Percentiles rank a stretch among this genome's conserved stretches.
These are phyloP conservation scores for Neurospora sp. DNA, from an alignment of 495 filamentous ascomycete genomes.

Conservation along the genomic window DNA sequence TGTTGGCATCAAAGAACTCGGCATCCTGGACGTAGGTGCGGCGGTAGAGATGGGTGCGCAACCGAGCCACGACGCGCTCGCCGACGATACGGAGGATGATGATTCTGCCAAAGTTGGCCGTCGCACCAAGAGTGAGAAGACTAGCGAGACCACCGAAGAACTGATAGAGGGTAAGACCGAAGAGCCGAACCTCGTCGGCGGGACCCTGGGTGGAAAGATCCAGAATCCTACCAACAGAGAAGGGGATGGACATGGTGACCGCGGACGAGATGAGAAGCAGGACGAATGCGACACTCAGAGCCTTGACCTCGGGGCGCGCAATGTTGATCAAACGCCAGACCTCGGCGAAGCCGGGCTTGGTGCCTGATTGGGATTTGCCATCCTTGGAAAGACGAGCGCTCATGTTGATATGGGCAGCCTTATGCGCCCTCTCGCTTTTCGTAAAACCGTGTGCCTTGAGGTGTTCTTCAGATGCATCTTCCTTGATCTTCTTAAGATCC, in stretches of 20 bases:
- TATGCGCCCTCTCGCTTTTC: constrained; percentile 60
- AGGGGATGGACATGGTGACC: constrained; percentile 90
- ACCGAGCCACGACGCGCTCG: constrained; percentile 81
- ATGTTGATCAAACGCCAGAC: constrained; percentile 84
- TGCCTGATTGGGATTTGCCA: constrained; percentile 50
- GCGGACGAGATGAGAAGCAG: constrained; percentile 78
- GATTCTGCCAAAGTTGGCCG: constrained; percentile 88
- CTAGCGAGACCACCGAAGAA: constrained; percentile 32
- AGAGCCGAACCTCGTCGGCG: constrained; percentile 23
- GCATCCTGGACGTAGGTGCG: constrained; percentile 90
- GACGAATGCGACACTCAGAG: constrained; percentile 68
- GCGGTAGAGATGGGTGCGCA: constrained; percentile 82
- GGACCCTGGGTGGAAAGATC: constrained; percentile 45
- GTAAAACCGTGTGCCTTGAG: constrained; percentile 24
- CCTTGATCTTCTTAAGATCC: constrained; percentile 5
- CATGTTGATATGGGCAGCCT: constrained; percentile 85
- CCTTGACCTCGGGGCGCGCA: constrained; percentile 71
- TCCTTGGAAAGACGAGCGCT: constrained; percentile 79
- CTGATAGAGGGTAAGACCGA: constrained; percentile 25
- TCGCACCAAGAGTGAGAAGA: constrained; percentile 27
- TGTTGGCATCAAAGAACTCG: constrained; percentile 97
- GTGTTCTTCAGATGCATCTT: constrained; percentile 15
- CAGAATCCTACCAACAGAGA: constrained; percentile 91
- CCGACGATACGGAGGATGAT: constrained; percentile 91
- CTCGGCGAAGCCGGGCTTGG: constrained; percentile 61